phyloP scores from a whole-genome alignment of 1,139 yeast genomes.

The Candida sp. region DNA sequence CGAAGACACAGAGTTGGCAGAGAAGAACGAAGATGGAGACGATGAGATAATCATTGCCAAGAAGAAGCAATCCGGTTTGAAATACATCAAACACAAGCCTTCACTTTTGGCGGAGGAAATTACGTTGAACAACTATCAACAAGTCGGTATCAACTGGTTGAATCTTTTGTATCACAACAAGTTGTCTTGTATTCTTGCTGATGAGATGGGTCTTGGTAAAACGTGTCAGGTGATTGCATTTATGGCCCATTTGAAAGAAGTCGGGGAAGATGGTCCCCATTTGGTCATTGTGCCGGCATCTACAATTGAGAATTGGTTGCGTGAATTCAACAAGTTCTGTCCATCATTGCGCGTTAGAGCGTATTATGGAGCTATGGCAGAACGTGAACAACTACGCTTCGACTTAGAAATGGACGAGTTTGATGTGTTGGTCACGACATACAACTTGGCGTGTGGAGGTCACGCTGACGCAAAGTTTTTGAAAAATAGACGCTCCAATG shows the following conservation, averaged over 20 bases:
- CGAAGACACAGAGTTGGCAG: conserved; percentile 32
- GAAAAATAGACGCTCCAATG: conserved; percentile 76
- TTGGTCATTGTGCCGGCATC: conserved; percentile 95
- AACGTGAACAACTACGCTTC: conserved; percentile 83
- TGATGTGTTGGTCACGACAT: conserved; percentile 95
- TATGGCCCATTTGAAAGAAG: conserved; percentile 82
- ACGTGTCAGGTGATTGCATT: conserved; percentile 97
- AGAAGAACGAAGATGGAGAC: conserved; percentile 34
- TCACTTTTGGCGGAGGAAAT: conserved; percentile 62
- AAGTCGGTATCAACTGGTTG: conserved; percentile 96
- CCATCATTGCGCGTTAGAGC: conserved; percentile 87
- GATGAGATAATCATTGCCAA: conserved; percentile 31
- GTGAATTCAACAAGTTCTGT: conserved; percentile 91
- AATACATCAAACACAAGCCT: conserved; percentile 77
- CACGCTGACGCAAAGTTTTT: conserved; percentile 82
- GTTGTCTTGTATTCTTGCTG: conserved; percentile 93
- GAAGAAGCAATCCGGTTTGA: conserved; percentile 27
- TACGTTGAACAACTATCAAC: conserved; percentile 85
- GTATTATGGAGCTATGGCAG: conserved; percentile 87
- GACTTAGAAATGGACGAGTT: conserved; percentile 60
- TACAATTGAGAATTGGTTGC: conserved; percentile 95
- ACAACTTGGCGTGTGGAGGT: conserved; percentile 88
- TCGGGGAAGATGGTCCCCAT: conserved; percentile 95
- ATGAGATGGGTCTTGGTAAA: conserved; percentile 98
- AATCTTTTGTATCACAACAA: conserved; percentile 75